Evolutionary conservation across 2,329 filamentous ascomycete species (phyloP).

Genomic region (Colletotrichum orchidophilum): DNA sequence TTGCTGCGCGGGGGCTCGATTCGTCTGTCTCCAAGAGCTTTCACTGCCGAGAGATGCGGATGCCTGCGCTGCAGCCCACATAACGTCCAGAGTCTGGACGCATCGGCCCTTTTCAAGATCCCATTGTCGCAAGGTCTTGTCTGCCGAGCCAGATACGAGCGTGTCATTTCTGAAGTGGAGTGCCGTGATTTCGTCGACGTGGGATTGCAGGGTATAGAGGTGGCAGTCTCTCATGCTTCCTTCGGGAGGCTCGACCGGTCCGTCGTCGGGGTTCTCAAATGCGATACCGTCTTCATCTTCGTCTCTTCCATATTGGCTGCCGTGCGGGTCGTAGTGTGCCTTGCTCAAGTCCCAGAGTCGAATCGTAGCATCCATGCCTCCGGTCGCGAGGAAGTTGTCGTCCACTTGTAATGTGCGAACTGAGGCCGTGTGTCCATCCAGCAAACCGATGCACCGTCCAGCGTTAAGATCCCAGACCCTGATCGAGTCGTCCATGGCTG

Average conservation of each 20-base stretch:
- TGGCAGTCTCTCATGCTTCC: slow-evolving; percentile 90
- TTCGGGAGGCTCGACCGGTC: slow-evolving; percentile 73
- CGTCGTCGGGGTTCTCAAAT: slow-evolving; percentile 76
- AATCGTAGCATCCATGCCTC: slow-evolving; percentile 94
- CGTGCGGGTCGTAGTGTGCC: slow-evolving; percentile 81
- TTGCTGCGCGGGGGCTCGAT: slow-evolving; percentile 69
- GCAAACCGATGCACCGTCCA: slow-evolving; percentile 87
- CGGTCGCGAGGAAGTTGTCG: slow-evolving; percentile 94
- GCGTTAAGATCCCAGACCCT: slow-evolving; percentile 97
- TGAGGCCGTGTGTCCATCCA: slow-evolving; percentile 95
- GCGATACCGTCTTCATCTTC: slow-evolving; percentile 73
- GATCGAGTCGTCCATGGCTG: slow-evolving; percentile 91
- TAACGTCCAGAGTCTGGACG: slow-evolving; percentile 95
- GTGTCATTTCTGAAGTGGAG: slow-evolving; percentile 90
- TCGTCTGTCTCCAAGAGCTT: slow-evolving; percentile 77
- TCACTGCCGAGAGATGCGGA: slow-evolving; percentile 73
- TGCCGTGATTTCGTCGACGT: slow-evolving; percentile 94
- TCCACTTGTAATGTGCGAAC: slow-evolving; percentile 93
- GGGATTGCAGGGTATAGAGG: slow-evolving; percentile 87
- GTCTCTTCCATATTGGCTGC: slow-evolving; percentile 67
- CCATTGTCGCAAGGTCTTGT: slow-evolving; percentile 98
- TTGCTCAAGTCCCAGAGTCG: slow-evolving; percentile 93
- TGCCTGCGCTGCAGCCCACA: slow-evolving; percentile 96
- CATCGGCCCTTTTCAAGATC: slow-evolving; percentile 97
- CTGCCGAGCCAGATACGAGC: slow-evolving; percentile 92